Evolutionary conservation across 2,329 filamentous ascomycete genomes (phyloP).

Genomic region (Xylaria sp.): DNA sequence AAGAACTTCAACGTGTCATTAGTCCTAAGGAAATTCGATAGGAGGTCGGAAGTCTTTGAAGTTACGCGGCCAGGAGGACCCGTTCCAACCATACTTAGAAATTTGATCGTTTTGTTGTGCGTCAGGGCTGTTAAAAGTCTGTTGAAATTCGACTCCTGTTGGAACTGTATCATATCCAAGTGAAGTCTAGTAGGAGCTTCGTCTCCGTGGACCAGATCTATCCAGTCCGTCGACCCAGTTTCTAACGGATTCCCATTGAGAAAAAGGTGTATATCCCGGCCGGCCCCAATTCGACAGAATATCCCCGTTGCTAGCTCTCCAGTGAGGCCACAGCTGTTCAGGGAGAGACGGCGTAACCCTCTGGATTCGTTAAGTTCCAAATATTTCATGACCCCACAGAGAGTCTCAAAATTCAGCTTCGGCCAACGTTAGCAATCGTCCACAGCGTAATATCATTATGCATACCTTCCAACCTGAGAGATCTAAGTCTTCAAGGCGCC

Average conservation of each 20-base stretch:
- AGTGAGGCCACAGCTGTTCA: slow-evolving; percentile 65
- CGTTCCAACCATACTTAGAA: slow-evolving; percentile 66
- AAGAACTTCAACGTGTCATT: slow-evolving; percentile 65
- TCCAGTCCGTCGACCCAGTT: slow-evolving; percentile 62
- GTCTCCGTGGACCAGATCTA: slow-evolving; percentile 59
- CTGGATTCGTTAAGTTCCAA: slow-evolving; percentile 55
- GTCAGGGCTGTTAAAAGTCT: slow-evolving; percentile 62
- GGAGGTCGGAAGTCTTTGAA: slow-evolving; percentile 58
- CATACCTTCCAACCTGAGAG: slow-evolving; percentile 65
- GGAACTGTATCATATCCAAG: slow-evolving; percentile 69
- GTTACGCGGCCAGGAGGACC: slow-evolving; percentile 61
- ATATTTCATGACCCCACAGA: slow-evolving; percentile 60
- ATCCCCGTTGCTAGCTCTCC: slow-evolving; percentile 62
- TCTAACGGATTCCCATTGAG: slow-evolving; percentile 66
- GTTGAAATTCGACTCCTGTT: slow-evolving; percentile 62
- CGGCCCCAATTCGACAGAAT: slow-evolving; percentile 62
- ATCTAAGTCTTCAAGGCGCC: slow-evolving; percentile 65
- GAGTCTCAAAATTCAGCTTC: slow-evolving; percentile 62
- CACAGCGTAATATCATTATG: slow-evolving; percentile 4
- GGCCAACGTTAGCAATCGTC: slow-evolving; percentile 29
- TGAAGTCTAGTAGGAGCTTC: slow-evolving; percentile 63
- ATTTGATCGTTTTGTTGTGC: slow-evolving; percentile 61
- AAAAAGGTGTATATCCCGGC: slow-evolving; percentile 60
- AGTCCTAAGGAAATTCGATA: slow-evolving; percentile 62
- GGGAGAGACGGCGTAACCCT: slow-evolving; percentile 57